Base-by-base conservation (phyloP, 257 asterid species). In the Solanum pennellii region DNA sequence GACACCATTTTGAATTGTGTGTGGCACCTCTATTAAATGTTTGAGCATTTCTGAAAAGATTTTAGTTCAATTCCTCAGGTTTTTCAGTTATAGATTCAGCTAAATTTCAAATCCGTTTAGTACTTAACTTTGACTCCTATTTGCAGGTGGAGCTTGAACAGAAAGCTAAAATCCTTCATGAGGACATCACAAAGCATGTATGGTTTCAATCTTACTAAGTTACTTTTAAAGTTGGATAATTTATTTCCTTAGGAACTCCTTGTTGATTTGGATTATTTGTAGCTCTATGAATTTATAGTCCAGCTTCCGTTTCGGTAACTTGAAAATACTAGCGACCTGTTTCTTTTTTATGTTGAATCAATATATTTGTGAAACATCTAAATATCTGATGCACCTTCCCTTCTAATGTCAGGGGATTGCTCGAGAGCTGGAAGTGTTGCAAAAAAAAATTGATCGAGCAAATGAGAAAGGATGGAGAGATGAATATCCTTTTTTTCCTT, bases 401-500 rank as follows among this genome's bases (percentile, higher is more conserved):
- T 52, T 82, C 87, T 39, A 49, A 56, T 88, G 44, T 88, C 94
- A 97, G 99, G 82, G 95, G 95, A 94, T 97, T 94, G 82, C 29
- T 49, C 92, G 90, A 91, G 95, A 97, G 89, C 92, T 95, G 92
- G 79, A 39, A 73, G 62, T 88, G 88, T 82, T 94, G 95, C 88
- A 84, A 79, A 83, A 41, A 23, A 94, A 65, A 87, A 93, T 92
- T 37, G 94, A 93, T 18, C 92, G 45, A 18, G 96, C 98, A 88
- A 93, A 94, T 88, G 99, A 94, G 90, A 94, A 95, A 93, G 99
- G 99, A 84, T 90, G 97, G 94, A 94, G 97, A 88, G 86, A 90
- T 6, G 92, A 94, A 95, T 96, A 96, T 96, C 99, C 99, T 93
- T 95, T 90, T 90, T 68, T 49, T 18, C 20, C 27, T 18, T 49